Evolutionary conservation across 768 basidiomycete species (phyloP).

Genomic region (Clathrus columnatus): DNA sequence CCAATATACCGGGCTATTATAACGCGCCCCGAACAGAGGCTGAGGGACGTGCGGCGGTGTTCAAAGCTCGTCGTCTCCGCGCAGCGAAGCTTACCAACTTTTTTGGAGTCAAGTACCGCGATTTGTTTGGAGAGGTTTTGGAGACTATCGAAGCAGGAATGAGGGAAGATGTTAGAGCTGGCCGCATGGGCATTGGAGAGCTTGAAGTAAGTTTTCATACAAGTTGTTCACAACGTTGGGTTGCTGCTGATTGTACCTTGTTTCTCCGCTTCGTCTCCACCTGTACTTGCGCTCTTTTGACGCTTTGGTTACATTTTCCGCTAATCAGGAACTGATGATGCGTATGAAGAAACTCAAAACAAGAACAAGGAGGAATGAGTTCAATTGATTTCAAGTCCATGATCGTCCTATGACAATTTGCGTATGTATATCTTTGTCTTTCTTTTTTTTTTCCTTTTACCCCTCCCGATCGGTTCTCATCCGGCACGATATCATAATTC

Average conservation of each 20-base stretch:
- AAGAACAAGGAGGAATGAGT: conserved; percentile 15
- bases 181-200: conserved; percentile 58
- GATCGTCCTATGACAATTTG: too few relatives aligned
- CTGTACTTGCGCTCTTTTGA: neutral
- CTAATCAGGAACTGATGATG: conserved; percentile 39
- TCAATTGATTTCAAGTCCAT: neutral
- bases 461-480: too few relatives aligned
- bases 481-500: too few relatives aligned
- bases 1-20: neutral
- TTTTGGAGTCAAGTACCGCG: conserved; percentile 80
- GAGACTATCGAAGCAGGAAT: conserved; percentile 73
- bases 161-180: conserved; percentile 56
- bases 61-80: conserved; percentile 62
- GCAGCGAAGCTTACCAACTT: conserved; percentile 82
- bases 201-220: conserved; percentile 45
- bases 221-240: neutral
- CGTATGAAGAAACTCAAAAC: conserved; percentile 25
- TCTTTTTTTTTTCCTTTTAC: too few relatives aligned
- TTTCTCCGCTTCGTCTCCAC: neutral
- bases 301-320: neutral
- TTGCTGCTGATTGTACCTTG: neutral
- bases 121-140: conserved; percentile 66
- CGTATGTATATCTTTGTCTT: too few relatives aligned
- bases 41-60: conserved; percentile 20
- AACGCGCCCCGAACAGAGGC: neutral